A percentile compares a stretch with the other conserved stretches of the same genome.
phyloP scores from a whole-genome alignment of 306 rosid species.

The Dryas drummondii region DNA sequence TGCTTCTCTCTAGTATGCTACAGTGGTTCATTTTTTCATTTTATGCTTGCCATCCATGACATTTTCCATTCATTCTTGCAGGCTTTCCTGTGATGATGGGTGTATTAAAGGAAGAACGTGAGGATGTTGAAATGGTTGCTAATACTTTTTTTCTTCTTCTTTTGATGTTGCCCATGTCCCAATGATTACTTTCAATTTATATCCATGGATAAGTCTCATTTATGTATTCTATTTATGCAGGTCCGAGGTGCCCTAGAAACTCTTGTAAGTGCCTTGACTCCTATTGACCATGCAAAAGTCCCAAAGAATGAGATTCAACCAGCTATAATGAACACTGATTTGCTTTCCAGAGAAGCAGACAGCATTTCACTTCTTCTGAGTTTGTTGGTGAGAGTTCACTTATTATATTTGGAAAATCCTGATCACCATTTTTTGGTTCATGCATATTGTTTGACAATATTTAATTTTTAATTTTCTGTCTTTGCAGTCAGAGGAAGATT shows the following conservation, averaged over 20 bases:
- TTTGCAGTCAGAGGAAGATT: conserved; percentile 90
- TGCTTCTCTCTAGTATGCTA: conserved; percentile 13
- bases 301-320: conserved; percentile 80
- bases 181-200: not conserved
- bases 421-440: conserved; percentile 13
- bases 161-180: not conserved
- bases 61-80: conserved; percentile 32
- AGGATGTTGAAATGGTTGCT: conserved; percentile 89
- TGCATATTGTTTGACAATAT: conserved; percentile 6
- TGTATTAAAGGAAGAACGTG: conserved; percentile 82
- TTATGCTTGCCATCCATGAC: conserved; percentile 7
- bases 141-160: conserved; percentile 18
- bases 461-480: conserved; percentile 18
- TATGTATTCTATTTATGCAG: conserved; percentile 37
- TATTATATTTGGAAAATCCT: conserved; percentile 13
- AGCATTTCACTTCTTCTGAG: conserved; percentile 85
- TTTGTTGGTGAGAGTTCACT: conserved; percentile 67
- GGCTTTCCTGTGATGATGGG: conserved; percentile 82
- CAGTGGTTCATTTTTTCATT: not conserved
- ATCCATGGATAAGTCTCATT: conserved; percentile 15
- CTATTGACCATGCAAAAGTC: conserved; percentile 65
- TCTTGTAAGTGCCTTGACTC: conserved; percentile 83
- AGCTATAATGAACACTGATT: conserved; percentile 78
- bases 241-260: conserved; percentile 94
- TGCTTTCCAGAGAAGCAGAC: conserved; percentile 86